Evolutionary conservation across 768 basidiomycete genomes (phyloP), one percentile per base, ranked within the genome.

Genomic region (Gautieria morchelliformis): DNA sequence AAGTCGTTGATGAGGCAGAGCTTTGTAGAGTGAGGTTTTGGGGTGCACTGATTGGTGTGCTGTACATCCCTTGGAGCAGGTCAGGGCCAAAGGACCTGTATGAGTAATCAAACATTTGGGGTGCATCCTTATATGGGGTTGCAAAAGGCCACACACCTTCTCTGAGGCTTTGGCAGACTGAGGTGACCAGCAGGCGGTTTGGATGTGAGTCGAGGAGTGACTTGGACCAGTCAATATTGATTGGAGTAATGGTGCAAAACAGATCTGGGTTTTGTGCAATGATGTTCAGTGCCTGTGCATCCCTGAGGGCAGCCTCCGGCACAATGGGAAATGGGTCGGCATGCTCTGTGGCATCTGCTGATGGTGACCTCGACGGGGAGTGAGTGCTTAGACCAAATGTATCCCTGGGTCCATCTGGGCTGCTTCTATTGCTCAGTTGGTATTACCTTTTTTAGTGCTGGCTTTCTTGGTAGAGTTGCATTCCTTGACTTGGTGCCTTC

Each of bases 71-170:
- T 9, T 61, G 60, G 1, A 65, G 39, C 0, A 68, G 52, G 0
- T 70, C 56, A 0, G 62, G 50, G 0, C 70, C 64, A 49, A 73
- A 71, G 2, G 61, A 41, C 0, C 47, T 17, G 2, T 12, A 22
- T 41, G 4, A 9, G 40, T 39, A 35, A 37, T 12, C 5, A 19
- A 12, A 39, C n/a, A 19, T 0, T 47, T 52, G 4, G 6, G 47
- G 41, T 49, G 49, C 5, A 69, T 71, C 12, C 70, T 58, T 0
- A 71, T 71, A 55, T 59, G 73, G 0, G 77, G 78, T 77, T 76
- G 78, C 61, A 78, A 78, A 2, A 77, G 76, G 1, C 72, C 62
- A 0, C 62, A 55, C 0, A 80, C 10, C n/a, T n/a, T n/a, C n/a
- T n/a, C n/a, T n/a, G n/a, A n/a, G n/a, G n/a, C n/a, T n/a, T n/a